Percentiles rank a stretch among this genome's conserved stretches.
phyloP scores from a whole-genome alignment of 2,329 filamentous ascomycete species.

The Trichoderma sp. region DNA sequence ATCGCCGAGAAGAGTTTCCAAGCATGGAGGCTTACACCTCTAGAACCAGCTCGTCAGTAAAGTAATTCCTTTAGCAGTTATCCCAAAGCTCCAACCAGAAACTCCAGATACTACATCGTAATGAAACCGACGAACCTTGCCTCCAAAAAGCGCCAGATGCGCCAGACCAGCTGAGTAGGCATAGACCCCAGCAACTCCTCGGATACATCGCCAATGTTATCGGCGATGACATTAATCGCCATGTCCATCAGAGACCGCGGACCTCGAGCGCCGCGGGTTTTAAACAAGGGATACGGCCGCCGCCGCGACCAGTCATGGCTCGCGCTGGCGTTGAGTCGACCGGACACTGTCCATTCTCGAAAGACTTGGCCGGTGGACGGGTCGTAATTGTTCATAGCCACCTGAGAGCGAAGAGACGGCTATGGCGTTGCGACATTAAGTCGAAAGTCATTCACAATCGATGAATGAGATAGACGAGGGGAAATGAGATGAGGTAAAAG shows the following conservation, averaged over 20 bases:
- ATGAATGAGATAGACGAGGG: background rate
- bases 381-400: slow-evolving; percentile 40
- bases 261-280: slow-evolving; percentile 33
- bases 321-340: slow-evolving; percentile 28
- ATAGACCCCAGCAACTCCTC: slow-evolving; percentile 37
- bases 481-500: background rate
- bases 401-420: background rate
- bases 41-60: slow-evolving; percentile 23
- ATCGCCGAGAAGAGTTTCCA: slow-evolving; percentile 44
- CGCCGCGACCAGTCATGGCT: slow-evolving; percentile 41
- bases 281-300: slow-evolving; percentile 33
- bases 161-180: slow-evolving; percentile 39
- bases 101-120: background rate
- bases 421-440: slow-evolving; percentile 9
- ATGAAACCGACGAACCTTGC: slow-evolving; percentile 37
- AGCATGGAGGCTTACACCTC: slow-evolving; percentile 42
- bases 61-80: background rate
- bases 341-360: slow-evolving; percentile 39
- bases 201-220: slow-evolving; percentile 40
- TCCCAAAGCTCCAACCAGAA: background rate
- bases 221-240: slow-evolving; percentile 39
- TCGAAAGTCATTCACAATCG: background rate
- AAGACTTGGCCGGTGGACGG: slow-evolving; percentile 39
- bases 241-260: slow-evolving; percentile 43
- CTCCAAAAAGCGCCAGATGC: slow-evolving; percentile 44